Base-by-base conservation (phyloP, 2,329 filamentous ascomycete genomes). In the Phyllosticta paracitricarpa region DNA sequence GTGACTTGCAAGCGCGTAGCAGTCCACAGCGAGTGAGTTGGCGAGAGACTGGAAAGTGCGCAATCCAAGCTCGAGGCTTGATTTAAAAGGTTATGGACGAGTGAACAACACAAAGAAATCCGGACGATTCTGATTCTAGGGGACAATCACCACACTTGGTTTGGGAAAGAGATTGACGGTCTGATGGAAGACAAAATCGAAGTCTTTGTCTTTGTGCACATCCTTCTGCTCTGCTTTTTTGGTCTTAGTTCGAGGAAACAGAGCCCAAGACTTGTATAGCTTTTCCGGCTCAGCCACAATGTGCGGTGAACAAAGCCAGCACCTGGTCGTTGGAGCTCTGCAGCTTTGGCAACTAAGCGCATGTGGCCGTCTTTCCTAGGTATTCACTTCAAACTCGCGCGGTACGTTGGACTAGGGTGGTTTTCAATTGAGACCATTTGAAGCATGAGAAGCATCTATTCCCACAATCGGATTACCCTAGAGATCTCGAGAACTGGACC, bases 241-340 rank as follows among this genome's bases (percentile, higher is more conserved):
- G 6, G 17, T 6, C 14, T 1, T n/a, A n/a, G 3, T 6, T n/a
- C 4, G n/a, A n/a, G 1, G 40, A n/a, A n/a, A 1, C 17, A 7
- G 4, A 7, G 40, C 40, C 3, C n/a, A n/a, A n/a, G 40, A 7
- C 40, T n/a, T 48, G 2, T 7, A 48, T n/a, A n/a, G 40, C 14
- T 48, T n/a, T n/a, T 48, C 17, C 40, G 14, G 40, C 4, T n/a
- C 2, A 48, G 40, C 40, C 17, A 48, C 40, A 48, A 19, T 4
- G n/a, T n/a, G 17, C 1, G 40, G 0, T 7, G 6, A n/a, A 48
- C 6, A 48, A n/a, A n/a, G 40, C 17, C n/a, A 7, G 28, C 1
- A n/a, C 4, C 2, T 48, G 4, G 17, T 7, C 40, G 10, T n/a
- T n/a, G 5, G n/a, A n/a, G 17, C 14, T 48, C n/a, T 4, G 4